These are phyloP conservation scores for Boletus rubroflammeus DNA, from an alignment of 768 basidiomycete genomes.

Conservation along the genomic window DNA sequence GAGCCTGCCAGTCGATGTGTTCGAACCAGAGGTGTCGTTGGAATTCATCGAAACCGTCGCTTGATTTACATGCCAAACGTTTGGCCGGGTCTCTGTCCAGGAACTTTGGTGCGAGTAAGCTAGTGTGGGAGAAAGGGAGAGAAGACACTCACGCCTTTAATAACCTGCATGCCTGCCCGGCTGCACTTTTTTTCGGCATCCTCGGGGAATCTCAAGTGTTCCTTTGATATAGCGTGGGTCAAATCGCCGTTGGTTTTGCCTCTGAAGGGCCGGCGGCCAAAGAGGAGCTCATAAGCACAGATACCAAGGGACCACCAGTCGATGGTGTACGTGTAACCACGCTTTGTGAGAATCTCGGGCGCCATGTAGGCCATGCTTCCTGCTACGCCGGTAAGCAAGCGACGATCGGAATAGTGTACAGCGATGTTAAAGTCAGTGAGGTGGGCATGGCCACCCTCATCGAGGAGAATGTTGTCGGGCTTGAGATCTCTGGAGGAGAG, in stretches of 20 bases:
- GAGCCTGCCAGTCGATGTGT: slow-evolving; percentile 82
- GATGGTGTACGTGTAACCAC: slow-evolving; percentile 90
- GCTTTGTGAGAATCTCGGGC: slow-evolving; percentile 83
- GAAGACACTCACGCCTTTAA: slow-evolving; percentile 65
- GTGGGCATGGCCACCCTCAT: slow-evolving; percentile 94
- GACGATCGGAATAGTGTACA: slow-evolving; percentile 88
- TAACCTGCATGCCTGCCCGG: slow-evolving; percentile 68
- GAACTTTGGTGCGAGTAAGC: slow-evolving; percentile 47
- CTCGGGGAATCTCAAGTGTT: slow-evolving; percentile 86
- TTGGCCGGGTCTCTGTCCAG: slow-evolving; percentile 80
- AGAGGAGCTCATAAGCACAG: slow-evolving; percentile 87
- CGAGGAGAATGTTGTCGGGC: slow-evolving; percentile 95
- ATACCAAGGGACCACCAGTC: slow-evolving; percentile 99
- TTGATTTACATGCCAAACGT: slow-evolving; percentile 79
- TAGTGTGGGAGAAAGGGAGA: slow-evolving; percentile 10
- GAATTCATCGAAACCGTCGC: slow-evolving; percentile 78
- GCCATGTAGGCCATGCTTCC: slow-evolving; percentile 99
- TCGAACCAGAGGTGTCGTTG: slow-evolving; percentile 84
- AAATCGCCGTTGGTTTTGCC: slow-evolving; percentile 91
- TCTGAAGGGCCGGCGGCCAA: slow-evolving; percentile 88
- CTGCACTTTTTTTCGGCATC: slow-evolving; percentile 79
- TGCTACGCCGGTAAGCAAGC: slow-evolving; percentile 83
- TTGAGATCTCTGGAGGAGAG: slow-evolving; percentile 73
- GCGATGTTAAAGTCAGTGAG: slow-evolving; percentile 99
- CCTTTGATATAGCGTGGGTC: slow-evolving; percentile 88